phyloP scores from a whole-genome alignment of 345 rosid species.

The Eucalyptus decipiens region DNA sequence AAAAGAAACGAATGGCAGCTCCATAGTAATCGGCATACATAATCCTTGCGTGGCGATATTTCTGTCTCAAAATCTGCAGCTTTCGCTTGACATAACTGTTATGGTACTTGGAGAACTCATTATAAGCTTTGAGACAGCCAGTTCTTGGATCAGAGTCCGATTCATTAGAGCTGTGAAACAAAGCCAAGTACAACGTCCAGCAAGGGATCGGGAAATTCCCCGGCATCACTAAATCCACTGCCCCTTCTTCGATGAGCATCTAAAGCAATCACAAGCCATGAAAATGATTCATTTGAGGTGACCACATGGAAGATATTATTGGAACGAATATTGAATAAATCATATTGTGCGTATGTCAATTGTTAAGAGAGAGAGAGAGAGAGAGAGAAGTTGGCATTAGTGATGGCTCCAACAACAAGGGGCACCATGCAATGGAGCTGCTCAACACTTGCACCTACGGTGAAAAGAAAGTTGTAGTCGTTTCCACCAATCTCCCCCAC shows the following conservation, averaged over 20 bases:
- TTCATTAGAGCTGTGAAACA: background rate
- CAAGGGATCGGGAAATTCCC: background rate
- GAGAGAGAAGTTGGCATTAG: slow-evolving; percentile 1
- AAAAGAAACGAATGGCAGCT: background rate
- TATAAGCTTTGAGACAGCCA: background rate
- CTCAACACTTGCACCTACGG: slow-evolving; percentile 21
- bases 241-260: background rate
- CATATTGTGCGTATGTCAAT: background rate
- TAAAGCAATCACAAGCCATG: background rate
- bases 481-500: slow-evolving; percentile 75
- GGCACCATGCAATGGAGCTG: slow-evolving; percentile 25
- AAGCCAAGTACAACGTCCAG: background rate
- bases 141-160: background rate
- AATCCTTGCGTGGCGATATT: background rate
- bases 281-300: background rate
- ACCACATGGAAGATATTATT: background rate
- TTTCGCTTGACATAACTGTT: background rate
- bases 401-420: slow-evolving; percentile 29
- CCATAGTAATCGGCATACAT: background rate
- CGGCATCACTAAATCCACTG: background rate
- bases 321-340: background rate
- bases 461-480: slow-evolving; percentile 40
- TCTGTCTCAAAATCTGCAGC: background rate
- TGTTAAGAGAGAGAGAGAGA: background rate
- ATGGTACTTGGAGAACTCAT: background rate